Evolutionary conservation across 1,284 basidiomycete genomes (phyloP).

Genomic region (Sanghuangporus weigelae): DNA sequence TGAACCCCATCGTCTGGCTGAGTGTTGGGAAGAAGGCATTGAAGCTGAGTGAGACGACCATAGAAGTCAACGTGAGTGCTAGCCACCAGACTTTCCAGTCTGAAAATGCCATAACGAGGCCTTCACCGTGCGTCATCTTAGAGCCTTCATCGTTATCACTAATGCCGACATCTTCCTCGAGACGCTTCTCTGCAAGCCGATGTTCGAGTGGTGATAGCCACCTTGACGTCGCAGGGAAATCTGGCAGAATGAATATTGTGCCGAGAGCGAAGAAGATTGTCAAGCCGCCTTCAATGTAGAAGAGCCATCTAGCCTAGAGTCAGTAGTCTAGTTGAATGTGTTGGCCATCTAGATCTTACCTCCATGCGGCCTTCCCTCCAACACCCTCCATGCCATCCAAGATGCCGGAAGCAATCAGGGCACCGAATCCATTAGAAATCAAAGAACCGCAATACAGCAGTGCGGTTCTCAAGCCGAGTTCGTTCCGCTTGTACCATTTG

Average conservation of each 20-base stretch:
- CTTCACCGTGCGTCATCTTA: conserved; percentile 32
- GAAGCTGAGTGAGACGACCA: conserved; percentile 64
- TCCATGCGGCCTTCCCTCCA: conserved; percentile 72
- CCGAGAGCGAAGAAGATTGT: conserved; percentile 58
- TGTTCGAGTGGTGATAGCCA: conserved; percentile 63
- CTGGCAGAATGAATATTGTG: conserved; percentile 69
- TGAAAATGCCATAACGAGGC: conserved; percentile 52
- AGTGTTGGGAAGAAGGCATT: conserved; percentile 72
- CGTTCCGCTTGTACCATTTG: conserved; percentile 63
- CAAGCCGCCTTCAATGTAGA: conserved; percentile 68
- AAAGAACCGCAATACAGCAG: conserved; percentile 69
- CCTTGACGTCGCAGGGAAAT: conserved; percentile 58
- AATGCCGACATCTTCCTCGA: conserved; percentile 65
- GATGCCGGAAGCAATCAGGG: conserved; percentile 74
- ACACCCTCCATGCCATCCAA: conserved; percentile 65
- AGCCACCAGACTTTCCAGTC: conserved; percentile 78
- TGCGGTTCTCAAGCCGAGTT: conserved; percentile 69
- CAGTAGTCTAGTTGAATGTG: neutral
- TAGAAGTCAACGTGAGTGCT: conserved; percentile 47
- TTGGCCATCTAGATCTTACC: conserved; percentile 31
- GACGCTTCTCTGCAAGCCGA: conserved; percentile 60
- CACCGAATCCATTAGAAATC: conserved; percentile 80
- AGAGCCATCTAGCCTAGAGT: conserved; percentile 52
- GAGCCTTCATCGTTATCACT: conserved; percentile 27
- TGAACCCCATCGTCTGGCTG: conserved; percentile 64